phyloP scores from a whole-genome alignment of 768 basidiomycete species.

The Obba rivulosa region DNA sequence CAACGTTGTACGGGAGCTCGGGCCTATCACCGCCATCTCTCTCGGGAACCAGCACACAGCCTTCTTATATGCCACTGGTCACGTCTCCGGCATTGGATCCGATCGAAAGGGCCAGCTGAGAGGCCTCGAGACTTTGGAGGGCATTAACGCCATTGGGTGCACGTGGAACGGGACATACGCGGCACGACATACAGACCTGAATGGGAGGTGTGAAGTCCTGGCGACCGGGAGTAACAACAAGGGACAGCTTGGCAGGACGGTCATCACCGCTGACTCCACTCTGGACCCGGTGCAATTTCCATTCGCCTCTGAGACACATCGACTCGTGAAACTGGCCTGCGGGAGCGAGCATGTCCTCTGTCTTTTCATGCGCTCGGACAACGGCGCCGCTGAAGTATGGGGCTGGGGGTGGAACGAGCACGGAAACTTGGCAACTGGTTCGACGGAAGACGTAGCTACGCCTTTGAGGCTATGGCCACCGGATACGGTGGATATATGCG shows the following conservation, averaged over 20 bases:
- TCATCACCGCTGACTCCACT: conserved; percentile 10
- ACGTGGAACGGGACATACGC: conserved; percentile 82
- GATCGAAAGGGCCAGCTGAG: conserved; percentile 65
- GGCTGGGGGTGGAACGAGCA: conserved; percentile 99
- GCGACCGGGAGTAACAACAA: conserved; percentile 51
- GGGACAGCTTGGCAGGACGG: conserved; percentile 59
- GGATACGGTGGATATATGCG: conserved; percentile 2
- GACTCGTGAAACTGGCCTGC: conserved; percentile 42
- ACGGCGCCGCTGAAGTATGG: conserved; percentile 43
- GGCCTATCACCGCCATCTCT: conserved; percentile 21
- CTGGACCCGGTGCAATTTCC: conserved; percentile 27
- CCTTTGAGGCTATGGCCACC: conserved; percentile 55
- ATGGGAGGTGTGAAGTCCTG: conserved; percentile 27
- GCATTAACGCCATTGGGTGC: conserved; percentile 40
- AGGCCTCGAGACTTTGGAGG: conserved; percentile 23
- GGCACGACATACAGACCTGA: conserved; percentile 21
- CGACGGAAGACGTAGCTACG: conserved; percentile 44
- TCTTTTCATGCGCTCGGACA: conserved; percentile 7
- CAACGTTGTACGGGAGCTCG: conserved; percentile 1
- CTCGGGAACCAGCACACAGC: conserved; percentile 54
- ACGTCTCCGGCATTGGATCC: conserved; percentile 55
- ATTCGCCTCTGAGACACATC: conserved; percentile 13
- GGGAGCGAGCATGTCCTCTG: conserved; percentile 84
- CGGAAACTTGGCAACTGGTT: conserved; percentile 78
- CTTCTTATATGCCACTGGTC: conserved; percentile 39